phyloP scores from a whole-genome alignment of 352 stramenopile species.

The Plasmopara muralis region DNA sequence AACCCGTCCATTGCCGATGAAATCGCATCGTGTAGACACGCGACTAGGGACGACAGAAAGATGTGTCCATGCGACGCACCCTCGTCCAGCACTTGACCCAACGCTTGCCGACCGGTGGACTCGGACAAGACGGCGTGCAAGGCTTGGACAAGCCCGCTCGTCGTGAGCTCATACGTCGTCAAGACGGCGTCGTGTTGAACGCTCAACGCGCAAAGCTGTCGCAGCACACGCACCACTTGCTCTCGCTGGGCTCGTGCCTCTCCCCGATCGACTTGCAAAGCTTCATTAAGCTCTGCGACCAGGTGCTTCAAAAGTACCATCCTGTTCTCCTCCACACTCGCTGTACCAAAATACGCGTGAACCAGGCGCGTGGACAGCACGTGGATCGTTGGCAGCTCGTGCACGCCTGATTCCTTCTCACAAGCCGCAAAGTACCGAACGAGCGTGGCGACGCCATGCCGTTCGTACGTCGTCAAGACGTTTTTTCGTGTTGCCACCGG shows the following conservation, averaged over 20 bases:
- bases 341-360: too few relatives aligned
- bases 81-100: slow-evolving; percentile 28
- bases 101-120: slow-evolving; percentile 25
- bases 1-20: slow-evolving; percentile 58
- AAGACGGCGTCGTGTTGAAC: slow-evolving; percentile 26
- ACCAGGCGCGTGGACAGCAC: slow-evolving; percentile 18
- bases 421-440: slow-evolving; percentile 42
- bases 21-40: slow-evolving; percentile 52
- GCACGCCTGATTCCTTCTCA: slow-evolving; percentile 16
- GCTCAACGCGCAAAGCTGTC: slow-evolving; percentile 21
- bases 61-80: slow-evolving; percentile 8
- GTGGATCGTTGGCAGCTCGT: slow-evolving; percentile 16
- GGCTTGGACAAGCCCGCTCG: slow-evolving; percentile 42
- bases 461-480: slow-evolving; percentile 39
- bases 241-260: background rate
- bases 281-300: slow-evolving; percentile 19
- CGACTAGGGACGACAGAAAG: slow-evolving; percentile 23
- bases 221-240: slow-evolving; percentile 14
- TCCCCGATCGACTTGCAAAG: background rate
- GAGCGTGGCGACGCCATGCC: slow-evolving; percentile 42
- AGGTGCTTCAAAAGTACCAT: too few relatives aligned
- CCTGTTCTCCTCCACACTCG: too few relatives aligned
- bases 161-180: slow-evolving; percentile 56
- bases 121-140: slow-evolving; percentile 32
- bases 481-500: slow-evolving; percentile 15